Evolutionary conservation across 192 early-diverging fungal species (phyloP).

Genomic region (Neocallimastix lanati): DNA sequence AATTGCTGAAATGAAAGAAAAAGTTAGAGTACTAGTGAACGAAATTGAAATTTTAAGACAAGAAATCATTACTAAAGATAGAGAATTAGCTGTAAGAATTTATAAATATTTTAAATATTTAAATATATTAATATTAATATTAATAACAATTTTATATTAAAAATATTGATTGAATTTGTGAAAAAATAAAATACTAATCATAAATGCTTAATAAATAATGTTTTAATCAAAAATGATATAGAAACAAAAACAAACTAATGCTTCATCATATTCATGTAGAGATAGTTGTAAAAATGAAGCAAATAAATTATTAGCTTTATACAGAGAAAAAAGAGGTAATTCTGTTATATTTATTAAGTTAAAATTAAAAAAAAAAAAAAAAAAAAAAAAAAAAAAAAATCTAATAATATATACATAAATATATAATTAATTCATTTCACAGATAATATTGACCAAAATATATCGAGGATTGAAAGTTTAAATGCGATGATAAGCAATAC

Average conservation of each 20-base stretch:
- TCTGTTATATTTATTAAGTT: background rate
- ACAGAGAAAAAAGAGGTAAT: slow-evolving; percentile 24
- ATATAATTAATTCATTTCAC: background rate
- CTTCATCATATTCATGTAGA: slow-evolving; percentile 25
- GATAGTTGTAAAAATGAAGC: slow-evolving; percentile 40
- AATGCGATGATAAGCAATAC: slow-evolving; percentile 25
- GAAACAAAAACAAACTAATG: slow-evolving; percentile 31
- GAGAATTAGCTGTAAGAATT: slow-evolving; percentile 29
- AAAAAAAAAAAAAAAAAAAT: background rate
- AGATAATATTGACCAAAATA: slow-evolving; percentile 40
- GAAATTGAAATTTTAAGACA: slow-evolving; percentile 43
- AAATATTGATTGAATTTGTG: too few species aligned
- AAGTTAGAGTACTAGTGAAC: slow-evolving; percentile 36
- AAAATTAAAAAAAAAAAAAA: background rate
- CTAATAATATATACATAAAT: background rate
- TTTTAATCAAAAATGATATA: background rate
- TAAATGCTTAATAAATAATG: background rate
- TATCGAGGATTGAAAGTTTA: slow-evolving; percentile 33
- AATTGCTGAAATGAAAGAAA: slow-evolving; percentile 46
- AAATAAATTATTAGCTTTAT: slow-evolving; percentile 30
- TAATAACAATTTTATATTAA: too few species aligned
- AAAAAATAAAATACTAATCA: too few species aligned
- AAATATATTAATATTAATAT: too few species aligned
- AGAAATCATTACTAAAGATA: slow-evolving; percentile 33
- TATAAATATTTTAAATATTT: too few species aligned